phyloP scores from a whole-genome alignment of 306 rosid genomes.

The Herpetospermum pedunculosum region DNA sequence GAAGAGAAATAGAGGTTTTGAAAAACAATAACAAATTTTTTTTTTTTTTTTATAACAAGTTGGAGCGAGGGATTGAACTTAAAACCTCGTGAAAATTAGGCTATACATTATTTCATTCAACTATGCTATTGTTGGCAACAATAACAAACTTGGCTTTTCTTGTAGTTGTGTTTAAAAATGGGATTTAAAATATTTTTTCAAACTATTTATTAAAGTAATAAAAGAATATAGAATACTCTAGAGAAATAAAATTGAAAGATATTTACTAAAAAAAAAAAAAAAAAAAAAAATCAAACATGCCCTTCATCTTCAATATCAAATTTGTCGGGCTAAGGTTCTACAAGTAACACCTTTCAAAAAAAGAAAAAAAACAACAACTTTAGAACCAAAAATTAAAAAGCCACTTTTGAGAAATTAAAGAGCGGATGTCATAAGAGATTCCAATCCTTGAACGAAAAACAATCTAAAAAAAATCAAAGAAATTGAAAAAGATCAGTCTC shows the following conservation, averaged over 20 bases:
- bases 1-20: neutral
- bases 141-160: neutral
- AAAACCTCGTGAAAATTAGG: no score
- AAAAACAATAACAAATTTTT: no score
- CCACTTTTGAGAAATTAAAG: constrained; percentile 13
- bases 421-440: constrained; percentile 36
- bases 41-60: no score
- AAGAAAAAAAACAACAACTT: neutral
- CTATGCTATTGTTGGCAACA: no score
- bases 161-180: neutral
- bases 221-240: neutral
- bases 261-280: neutral
- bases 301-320: neutral
- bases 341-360: neutral
- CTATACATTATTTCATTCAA: no score
- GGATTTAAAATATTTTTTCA: neutral
- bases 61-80: no score
- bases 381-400: neutral
- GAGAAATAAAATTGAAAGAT: neutral
- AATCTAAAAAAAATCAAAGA: neutral
- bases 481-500: neutral
- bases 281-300: neutral
- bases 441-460: constrained; percentile 13
- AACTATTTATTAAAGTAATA: neutral
- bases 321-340: constrained; percentile 7